Evolutionary conservation across 2,329 filamentous ascomycete genomes (phyloP).

Genomic region (Penicillium sp.): DNA sequence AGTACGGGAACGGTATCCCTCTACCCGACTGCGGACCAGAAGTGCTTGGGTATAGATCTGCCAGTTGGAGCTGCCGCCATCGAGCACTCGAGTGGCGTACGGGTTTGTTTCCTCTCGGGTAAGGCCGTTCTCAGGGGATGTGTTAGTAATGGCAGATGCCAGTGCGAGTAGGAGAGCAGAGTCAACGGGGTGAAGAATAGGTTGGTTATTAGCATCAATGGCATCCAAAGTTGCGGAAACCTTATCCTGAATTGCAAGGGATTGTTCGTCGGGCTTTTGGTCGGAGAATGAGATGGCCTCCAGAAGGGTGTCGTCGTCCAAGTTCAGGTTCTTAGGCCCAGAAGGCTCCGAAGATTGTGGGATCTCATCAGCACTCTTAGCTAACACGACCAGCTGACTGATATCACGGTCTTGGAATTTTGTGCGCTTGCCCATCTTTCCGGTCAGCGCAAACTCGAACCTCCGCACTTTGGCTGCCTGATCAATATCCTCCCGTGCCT

Average conservation of each 20-base stretch:
- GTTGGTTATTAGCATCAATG: constrained; percentile 76
- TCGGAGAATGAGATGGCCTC: constrained; percentile 80
- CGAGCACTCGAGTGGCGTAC: constrained; percentile 82
- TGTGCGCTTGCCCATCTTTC: constrained; percentile 69
- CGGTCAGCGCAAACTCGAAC: constrained; percentile 79
- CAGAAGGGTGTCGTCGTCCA: constrained; percentile 91
- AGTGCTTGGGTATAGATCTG: constrained; percentile 95
- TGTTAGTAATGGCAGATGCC: constrained; percentile 87
- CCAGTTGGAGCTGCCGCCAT: constrained; percentile 92
- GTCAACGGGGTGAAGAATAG: constrained; percentile 76
- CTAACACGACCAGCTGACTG: constrained; percentile 88
- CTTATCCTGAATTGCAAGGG: constrained; percentile 41
- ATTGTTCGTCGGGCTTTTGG: constrained; percentile 45
- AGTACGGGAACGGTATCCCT: constrained; percentile 81
- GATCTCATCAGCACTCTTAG: constrained; percentile 62
- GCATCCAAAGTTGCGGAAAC: constrained; percentile 62
- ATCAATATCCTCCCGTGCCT: constrained; percentile 69
- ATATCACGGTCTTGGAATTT: constrained; percentile 49
- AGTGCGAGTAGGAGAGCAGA: constrained; percentile 78
- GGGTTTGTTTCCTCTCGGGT: constrained; percentile 93
- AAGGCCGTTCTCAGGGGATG: constrained; percentile 76
- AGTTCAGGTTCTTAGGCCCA: constrained; percentile 66
- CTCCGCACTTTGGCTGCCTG: constrained; percentile 64
- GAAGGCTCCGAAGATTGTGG: constrained; percentile 29
- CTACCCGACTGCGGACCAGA: constrained; percentile 83